These are phyloP conservation scores for Apophysomyces variabilis DNA, from an alignment of 371 early-diverging fungal species.

Conservation along the genomic window DNA sequence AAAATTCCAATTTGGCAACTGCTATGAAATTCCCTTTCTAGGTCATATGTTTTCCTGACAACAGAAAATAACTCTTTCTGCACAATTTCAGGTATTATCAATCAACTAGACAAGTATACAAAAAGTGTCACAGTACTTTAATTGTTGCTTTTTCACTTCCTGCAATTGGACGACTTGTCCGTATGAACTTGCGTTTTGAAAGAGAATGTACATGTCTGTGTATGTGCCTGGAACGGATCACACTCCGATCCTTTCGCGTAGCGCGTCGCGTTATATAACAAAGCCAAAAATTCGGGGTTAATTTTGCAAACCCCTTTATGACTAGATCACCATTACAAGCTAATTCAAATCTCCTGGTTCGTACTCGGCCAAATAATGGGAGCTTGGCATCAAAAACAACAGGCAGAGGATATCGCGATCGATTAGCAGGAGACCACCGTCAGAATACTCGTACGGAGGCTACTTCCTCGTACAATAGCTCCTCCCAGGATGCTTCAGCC, in stretches of 20 bases:
- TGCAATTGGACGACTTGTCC: too few species aligned
- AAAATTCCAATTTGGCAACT: constrained; percentile 1
- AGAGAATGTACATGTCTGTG: too few species aligned
- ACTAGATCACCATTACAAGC: constrained; percentile 1
- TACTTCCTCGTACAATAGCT: too few species aligned
- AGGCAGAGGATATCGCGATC: constrained; percentile 18
- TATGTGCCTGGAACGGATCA: not conserved
- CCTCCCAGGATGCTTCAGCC: not conserved
- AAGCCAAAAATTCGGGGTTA: not conserved
- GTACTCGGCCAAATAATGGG: not conserved
- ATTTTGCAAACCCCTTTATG: not conserved
- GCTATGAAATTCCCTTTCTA: constrained; percentile 9
- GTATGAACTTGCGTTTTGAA: too few species aligned
- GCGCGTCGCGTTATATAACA: constrained; percentile 1
- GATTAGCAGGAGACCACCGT: constrained; percentile 13
- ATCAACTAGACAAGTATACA: too few species aligned
- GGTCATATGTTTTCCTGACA: not conserved
- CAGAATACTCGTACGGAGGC: not conserved
- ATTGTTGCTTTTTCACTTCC: too few species aligned
- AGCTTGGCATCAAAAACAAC: not conserved
- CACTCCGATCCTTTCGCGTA: not conserved
- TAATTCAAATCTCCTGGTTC: not conserved
- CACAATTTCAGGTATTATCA: too few species aligned
- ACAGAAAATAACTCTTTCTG: not conserved
- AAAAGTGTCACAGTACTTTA: too few species aligned